Conservation (phyloP, 2,329 filamentous ascomycete genomes). For the Diaporthe helianthi region DNA sequence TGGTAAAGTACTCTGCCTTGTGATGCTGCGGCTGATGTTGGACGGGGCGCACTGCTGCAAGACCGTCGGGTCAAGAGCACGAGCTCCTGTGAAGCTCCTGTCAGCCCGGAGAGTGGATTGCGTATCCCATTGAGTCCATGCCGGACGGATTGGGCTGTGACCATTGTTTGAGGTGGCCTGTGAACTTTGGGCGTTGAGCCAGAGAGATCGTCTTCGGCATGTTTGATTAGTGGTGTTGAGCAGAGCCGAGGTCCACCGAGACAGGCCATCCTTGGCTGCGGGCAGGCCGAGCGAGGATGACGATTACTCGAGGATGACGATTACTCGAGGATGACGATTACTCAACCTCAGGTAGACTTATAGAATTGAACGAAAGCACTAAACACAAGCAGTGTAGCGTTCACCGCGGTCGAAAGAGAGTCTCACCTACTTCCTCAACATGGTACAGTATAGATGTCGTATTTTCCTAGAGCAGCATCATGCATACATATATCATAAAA, state of each 20-base stretch:
- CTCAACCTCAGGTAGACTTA: no score
- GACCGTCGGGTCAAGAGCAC: not conserved
- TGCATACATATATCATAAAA: no score
- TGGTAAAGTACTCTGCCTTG: not conserved
- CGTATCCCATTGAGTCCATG: not conserved
- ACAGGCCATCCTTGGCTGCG: constrained; percentile 1
- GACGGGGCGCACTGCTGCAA: not conserved
- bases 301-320: not conserved
- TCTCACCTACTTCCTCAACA: not conserved
- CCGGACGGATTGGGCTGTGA: not conserved
- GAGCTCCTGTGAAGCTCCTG: not conserved
- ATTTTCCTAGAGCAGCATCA: no score
- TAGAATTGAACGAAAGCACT: not conserved
- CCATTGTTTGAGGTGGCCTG: not conserved
- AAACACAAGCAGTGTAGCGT: not conserved
- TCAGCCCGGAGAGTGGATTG: not conserved
- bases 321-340: no score
- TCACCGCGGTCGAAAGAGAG: not conserved
- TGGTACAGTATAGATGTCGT: no score
- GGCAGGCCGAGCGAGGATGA: constrained; percentile 18
- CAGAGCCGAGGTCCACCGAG: constrained; percentile 31
- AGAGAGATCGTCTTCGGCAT: not conserved
- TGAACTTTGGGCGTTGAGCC: not conserved
- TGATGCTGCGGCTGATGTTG: not conserved
- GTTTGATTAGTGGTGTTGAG: not conserved